These are phyloP conservation scores for Coemansia sp. DNA, from an alignment of 192 early-diverging fungal genomes.

Conservation along the genomic window DNA sequence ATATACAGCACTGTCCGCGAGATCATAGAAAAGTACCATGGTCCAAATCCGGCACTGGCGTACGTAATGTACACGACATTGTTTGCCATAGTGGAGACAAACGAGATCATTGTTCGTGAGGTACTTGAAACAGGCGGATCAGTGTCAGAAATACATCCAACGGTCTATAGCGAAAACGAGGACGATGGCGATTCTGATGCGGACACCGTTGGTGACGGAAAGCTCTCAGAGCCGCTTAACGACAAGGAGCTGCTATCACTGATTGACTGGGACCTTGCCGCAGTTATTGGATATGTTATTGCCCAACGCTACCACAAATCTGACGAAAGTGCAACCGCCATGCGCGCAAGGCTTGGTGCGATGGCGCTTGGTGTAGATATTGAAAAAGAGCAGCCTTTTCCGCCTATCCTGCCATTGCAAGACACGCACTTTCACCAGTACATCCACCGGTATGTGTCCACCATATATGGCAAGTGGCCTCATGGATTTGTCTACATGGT, in stretches of 20 bases:
- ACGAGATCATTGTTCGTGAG: constrained; percentile 25
- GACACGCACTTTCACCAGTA: constrained; percentile 38
- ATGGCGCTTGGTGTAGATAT: constrained; percentile 34
- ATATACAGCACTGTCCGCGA: constrained; percentile 40
- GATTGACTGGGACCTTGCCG: constrained; percentile 51
- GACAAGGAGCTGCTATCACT: constrained; percentile 27
- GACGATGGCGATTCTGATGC: constrained; percentile 5
- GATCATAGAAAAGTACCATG: constrained; percentile 18
- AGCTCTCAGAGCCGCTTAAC: constrained; percentile 2
- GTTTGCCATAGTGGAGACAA: constrained; percentile 45
- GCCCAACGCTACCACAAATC: constrained; percentile 29
- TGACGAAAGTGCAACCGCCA: constrained; percentile 12
- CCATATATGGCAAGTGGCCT: constrained; percentile 35
- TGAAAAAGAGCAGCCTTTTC: constrained; percentile 26
- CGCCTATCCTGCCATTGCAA: constrained; percentile 30
- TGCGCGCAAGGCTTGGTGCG: constrained; percentile 36
- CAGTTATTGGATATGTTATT: constrained; percentile 40
- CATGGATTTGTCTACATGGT: constrained; percentile 53
- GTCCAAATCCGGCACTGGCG: constrained; percentile 5
- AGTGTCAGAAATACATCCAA: constrained; percentile 8
- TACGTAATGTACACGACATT: constrained; percentile 41
- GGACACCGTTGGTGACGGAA: not conserved
- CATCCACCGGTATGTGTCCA: constrained; percentile 20
- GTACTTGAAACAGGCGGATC: constrained; percentile 16
- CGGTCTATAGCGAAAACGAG: constrained; percentile 12